Evolutionary conservation across 257 asterid species (phyloP), one percentile per base, ranked within the genome.

Genomic region (Salvia splendens): DNA sequence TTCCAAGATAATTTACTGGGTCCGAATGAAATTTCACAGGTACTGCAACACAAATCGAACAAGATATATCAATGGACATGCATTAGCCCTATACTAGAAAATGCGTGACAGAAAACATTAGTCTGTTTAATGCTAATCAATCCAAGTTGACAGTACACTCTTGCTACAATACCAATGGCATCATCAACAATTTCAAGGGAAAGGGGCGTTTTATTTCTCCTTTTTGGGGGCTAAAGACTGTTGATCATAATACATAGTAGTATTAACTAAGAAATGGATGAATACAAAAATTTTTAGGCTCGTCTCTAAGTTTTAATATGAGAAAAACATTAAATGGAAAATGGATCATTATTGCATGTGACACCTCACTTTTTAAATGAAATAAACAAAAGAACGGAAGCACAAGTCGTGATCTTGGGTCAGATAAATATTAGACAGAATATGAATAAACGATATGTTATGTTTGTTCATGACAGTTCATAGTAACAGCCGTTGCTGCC

Each of bases 1-100:
- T 82, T 60, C 83, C 91, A 45, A 86, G 81, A 85, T 82, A 83
- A 75, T 86, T 83, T 71, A 80, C 82, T 12, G 86, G 86, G 73
- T 80, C 84, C 11, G 65, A 74, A 59, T 75, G 79, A 72, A 77
- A 84, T 53, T 84, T 84, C 64, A 74, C 72, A 2, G 95, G 84
- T 32, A 81, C 95, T 83, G 88, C 77, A 75, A 14, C 61, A 63
- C 33, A 57, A 42, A 68, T 24, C 65, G 67, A 74, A 33, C 14
- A 75, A 11, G 56, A 24, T 33, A 33, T 40, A 65, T 75, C 46
- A 72, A 40, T 43, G 33, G 51, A n/a, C 11, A 59, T 32, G 41
- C 30, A 9, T 38, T 40, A 57, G 41, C 30, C 6, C 30, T 30
- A 57, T 32, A 11, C 24, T 33, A 40, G 68, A 41, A 15, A 58